A percentile compares a stretch with the other conserved stretches of the same genome.
Evolutionary conservation across 768 basidiomycete genomes (phyloP).

Genomic region (Suillus discolor): DNA sequence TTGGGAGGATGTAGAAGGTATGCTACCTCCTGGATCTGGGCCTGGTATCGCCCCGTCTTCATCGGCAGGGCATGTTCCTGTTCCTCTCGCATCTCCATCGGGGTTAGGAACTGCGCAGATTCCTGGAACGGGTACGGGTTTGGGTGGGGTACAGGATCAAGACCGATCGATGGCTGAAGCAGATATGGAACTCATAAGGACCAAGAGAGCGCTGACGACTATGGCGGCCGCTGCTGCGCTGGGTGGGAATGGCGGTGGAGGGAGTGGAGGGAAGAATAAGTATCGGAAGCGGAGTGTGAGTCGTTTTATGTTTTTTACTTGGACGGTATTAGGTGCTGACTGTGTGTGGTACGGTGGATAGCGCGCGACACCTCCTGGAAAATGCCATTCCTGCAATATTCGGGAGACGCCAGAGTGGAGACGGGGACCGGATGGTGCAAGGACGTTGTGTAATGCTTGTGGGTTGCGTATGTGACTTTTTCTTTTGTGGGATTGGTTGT

Average conservation of each 20-base stretch:
- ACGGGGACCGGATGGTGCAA: conserved; percentile 80
- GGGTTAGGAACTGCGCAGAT: neutral
- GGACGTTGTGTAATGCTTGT: conserved; percentile 85
- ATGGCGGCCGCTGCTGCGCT: conserved; percentile 55
- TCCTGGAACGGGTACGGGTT: neutral
- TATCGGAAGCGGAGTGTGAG: conserved; percentile 86
- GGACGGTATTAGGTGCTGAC: conserved; percentile 17
- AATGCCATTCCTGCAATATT: conserved; percentile 88
- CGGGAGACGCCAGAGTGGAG: conserved; percentile 90
- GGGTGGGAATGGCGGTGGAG: conserved; percentile 35
- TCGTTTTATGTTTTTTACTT: conserved; percentile 15
- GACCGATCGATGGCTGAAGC: conserved; percentile 71
- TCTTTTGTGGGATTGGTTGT: neutral
- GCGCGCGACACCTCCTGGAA: conserved; percentile 85
- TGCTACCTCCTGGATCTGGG: conserved; percentile 22
- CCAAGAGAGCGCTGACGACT: conserved; percentile 73
- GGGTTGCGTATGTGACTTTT: conserved; percentile 66
- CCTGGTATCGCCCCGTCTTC: neutral
- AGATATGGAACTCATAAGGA: conserved; percentile 85
- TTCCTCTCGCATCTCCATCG: neutral
- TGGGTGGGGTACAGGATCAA: conserved; percentile 26
- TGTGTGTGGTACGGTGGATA: conserved; percentile 38
- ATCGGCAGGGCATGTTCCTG: neutral
- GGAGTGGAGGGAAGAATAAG: conserved; percentile 59
- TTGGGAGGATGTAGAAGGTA: conserved; percentile 64